Conservation (phyloP, 768 basidiomycete genomes). For the Pleurotus ostreatus region DNA sequence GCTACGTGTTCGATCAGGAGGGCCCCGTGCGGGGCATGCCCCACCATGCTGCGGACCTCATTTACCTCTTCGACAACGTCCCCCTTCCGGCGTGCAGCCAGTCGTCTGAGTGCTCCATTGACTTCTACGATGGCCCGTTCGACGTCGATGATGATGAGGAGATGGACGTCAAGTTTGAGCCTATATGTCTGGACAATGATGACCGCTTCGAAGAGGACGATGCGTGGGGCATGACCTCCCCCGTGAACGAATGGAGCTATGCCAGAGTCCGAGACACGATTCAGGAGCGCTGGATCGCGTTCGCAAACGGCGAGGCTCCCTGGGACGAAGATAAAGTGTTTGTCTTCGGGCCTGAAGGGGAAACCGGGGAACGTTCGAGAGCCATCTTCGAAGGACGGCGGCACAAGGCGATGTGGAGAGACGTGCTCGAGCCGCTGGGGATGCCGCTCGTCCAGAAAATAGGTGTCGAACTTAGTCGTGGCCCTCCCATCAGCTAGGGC, state of each 20-base stretch:
- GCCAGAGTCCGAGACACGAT: constrained; percentile 64
- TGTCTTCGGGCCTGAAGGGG: constrained; percentile 81
- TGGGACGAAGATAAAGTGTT: constrained; percentile 70
- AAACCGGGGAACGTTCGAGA: constrained; percentile 66
- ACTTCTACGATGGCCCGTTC: constrained; percentile 29
- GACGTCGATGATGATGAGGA: constrained; percentile 32
- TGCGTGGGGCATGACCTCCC: constrained; percentile 46
- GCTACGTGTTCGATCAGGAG: constrained; percentile 83
- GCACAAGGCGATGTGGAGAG: constrained; percentile 56
- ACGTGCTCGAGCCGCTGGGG: constrained; percentile 66
- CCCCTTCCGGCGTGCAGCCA: constrained; percentile 41
- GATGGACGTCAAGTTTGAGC: constrained; percentile 24
- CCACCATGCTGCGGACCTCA: constrained; percentile 68
- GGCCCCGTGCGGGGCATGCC: constrained; percentile 59
- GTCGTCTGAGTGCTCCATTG: constrained; percentile 12
- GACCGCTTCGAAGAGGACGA: constrained; percentile 19
- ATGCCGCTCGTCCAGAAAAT: constrained; percentile 66
- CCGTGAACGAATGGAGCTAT: constrained; percentile 68
- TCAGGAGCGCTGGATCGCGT: constrained; percentile 71
- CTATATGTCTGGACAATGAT: constrained; percentile 12
- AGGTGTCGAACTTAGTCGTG: constrained; percentile 69
- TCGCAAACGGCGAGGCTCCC: constrained; percentile 69
- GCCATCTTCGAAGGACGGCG: constrained; percentile 65
- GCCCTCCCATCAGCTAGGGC: constrained; percentile 36
- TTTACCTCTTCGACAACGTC: constrained; percentile 77